Conservation (phyloP, 2,329 filamentous ascomycete species). For the Aspergillus arachidicola region DNA sequence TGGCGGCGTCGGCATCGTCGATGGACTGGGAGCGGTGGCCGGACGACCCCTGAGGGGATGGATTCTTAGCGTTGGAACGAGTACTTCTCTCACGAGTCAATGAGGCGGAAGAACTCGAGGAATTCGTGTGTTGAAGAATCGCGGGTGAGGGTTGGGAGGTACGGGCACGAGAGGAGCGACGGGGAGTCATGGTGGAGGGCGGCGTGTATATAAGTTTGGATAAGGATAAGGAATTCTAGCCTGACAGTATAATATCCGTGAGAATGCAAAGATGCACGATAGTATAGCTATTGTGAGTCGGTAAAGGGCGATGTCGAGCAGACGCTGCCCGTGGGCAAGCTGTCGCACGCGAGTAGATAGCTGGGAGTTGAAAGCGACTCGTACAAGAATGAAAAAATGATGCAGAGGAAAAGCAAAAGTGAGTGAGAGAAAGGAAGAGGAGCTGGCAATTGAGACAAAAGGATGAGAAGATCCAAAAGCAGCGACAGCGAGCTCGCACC, state of each 20-base stretch:
- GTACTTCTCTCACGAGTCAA: constrained; percentile 77
- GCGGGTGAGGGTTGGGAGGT: constrained; percentile 69
- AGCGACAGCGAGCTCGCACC: constrained; percentile 34
- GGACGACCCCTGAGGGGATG: constrained; percentile 74
- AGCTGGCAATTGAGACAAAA: constrained; percentile 30
- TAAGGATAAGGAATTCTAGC: constrained; percentile 14
- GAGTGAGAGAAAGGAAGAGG: constrained; percentile 9
- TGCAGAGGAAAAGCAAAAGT: constrained; percentile 15
- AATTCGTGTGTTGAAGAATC: constrained; percentile 75
- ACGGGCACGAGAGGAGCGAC: constrained; percentile 90
- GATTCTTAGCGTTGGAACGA: constrained; percentile 70
- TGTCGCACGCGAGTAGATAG: constrained; percentile 29
- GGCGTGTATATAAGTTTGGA: constrained; percentile 12
- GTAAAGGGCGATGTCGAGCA: constrained; percentile 11
- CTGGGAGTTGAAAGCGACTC: constrained; percentile 22
- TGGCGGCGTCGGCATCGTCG: constrained; percentile 57
- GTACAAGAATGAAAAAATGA: constrained; percentile 20
- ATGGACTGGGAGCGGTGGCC: constrained; percentile 57
- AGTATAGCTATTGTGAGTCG: constrained; percentile 10
- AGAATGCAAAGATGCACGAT: constrained; percentile 6
- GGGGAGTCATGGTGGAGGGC: constrained; percentile 62
- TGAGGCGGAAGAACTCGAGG: constrained; percentile 70
- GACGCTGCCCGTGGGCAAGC: constrained; percentile 24
- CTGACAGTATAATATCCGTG: constrained; percentile 8
- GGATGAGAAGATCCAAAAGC: constrained; percentile 22